Evolutionary conservation across 345 rosid species (phyloP), one percentile per base, ranked within the genome.

Genomic region (Gynandropsis gynandra): DNA sequence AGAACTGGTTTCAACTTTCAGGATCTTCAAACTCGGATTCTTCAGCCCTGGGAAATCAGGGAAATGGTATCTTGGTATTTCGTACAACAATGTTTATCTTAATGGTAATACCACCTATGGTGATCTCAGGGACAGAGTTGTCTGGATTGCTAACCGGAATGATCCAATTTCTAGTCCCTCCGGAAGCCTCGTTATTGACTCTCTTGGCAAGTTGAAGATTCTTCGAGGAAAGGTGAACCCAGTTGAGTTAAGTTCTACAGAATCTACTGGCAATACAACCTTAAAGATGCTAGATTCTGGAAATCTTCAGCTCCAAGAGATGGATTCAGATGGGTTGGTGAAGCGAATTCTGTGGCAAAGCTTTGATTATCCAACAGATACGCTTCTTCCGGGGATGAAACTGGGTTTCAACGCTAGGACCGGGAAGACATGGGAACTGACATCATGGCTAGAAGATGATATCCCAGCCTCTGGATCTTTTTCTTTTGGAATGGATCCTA

Each of bases 371-470:
- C 80, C 76, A 9, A 75, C 74, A 0, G 67, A 75, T 27, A 75
- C 74, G 4, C 48, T 65, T 47, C 45, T 63, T 1, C 77, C 80
- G 10, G 77, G 77, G 17, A 76, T 72, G 77, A 76, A 76, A 59
- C 33, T 76, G 0, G 81, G 81, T 42, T 62, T 62, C n/a, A 58
- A 62, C 32, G 49, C 43, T n/a, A 45, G 52, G 58, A 76, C 61
- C 0, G 70, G 68, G 36, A 61, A 54, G 8, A 37, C 10, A 31
- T 61, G 72, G 74, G 62, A 62, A 12, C 46, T 67, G 7, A 71
- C 49, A 12, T 69, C 78, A 39, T 74, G 69, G 69, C 49, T 24
- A 24, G 16, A 10, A 9, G 4, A 41, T 10, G 5, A 7, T 10
- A 40, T 57, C 12, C 66, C 69, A 35, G 64, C 46, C 9, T 13